Percentiles rank a stretch among this genome's conserved stretches.
These are phyloP conservation scores for Triangularia setosa DNA, from an alignment of 2,329 filamentous ascomycete genomes.

Conservation along the genomic window DNA sequence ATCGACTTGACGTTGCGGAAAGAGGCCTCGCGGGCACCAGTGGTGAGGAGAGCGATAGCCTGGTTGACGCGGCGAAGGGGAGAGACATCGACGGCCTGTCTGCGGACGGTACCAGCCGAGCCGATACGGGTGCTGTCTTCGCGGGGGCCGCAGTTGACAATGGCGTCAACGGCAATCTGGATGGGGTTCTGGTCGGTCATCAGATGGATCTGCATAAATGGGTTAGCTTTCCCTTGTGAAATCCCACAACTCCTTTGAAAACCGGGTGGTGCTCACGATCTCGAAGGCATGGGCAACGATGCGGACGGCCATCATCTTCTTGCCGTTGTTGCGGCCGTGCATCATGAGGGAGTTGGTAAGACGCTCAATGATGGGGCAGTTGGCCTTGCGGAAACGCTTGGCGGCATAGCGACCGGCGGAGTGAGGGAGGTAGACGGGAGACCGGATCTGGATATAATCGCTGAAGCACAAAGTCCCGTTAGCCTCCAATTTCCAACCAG, in stretches of 20 bases:
- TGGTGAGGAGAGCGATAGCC: conserved; percentile 97
- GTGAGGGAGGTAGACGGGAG: conserved; percentile 98
- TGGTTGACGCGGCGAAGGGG: conserved; percentile 99
- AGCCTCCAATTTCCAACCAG: conserved; percentile 25
- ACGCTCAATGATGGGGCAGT: conserved; percentile 99
- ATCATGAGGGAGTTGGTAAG: conserved; percentile 99
- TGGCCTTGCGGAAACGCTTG: conserved; percentile 99
- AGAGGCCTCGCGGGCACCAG: conserved; percentile 94
- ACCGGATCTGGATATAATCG: conserved; percentile 99
- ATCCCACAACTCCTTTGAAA: neutral
- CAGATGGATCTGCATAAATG: conserved; percentile 83
- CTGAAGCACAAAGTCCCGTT: conserved; percentile 47
- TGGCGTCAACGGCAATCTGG: conserved; percentile 98
- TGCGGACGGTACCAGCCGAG: conserved; percentile 98
- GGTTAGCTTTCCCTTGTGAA: conserved; percentile 15
- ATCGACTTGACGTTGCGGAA: conserved; percentile 99
- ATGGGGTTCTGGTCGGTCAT: conserved; percentile 99
- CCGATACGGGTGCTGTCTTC: conserved; percentile 99
- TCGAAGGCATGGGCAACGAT: conserved; percentile 99
- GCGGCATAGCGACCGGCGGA: conserved; percentile 96
- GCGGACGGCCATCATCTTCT: conserved; percentile 99
- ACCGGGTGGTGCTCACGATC: conserved; percentile 62
- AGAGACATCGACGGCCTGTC: conserved; percentile 99
- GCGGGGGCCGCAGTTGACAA: conserved; percentile 99
- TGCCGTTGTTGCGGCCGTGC: conserved; percentile 99